Conservation (phyloP, 345 rosid species). For the Sonneratia alba region DNA sequence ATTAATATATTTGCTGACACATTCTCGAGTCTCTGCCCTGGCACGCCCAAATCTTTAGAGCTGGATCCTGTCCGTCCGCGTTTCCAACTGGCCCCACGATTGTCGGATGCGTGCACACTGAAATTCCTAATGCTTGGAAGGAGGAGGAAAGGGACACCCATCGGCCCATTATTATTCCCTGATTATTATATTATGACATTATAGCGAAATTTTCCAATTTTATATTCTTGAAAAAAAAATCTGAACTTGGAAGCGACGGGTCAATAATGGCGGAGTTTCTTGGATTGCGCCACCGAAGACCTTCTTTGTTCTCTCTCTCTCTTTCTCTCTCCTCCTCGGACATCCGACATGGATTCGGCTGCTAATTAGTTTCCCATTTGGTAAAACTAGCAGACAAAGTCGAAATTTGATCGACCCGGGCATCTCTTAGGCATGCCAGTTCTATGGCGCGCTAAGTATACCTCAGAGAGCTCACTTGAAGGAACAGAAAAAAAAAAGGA, state of each 20-base stretch:
- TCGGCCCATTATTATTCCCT: constrained; percentile 8
- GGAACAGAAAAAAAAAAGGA: too few relatives aligned
- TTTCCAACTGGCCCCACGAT: neutral
- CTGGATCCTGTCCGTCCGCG: constrained; percentile 6
- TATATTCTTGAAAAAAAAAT: neutral
- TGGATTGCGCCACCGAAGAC: constrained; percentile 22
- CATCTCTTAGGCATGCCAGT: too few relatives aligned
- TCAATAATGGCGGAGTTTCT: constrained; percentile 53
- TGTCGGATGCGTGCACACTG: neutral
- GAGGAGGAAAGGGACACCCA: neutral
- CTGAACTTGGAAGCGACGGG: constrained; percentile 1
- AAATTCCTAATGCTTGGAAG: constrained; percentile 4
- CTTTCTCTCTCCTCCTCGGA: constrained; percentile 16
- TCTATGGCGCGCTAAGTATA: too few relatives aligned
- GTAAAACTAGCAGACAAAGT: too few relatives aligned
- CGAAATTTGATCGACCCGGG: too few relatives aligned
- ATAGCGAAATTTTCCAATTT: neutral
- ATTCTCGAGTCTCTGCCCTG: neutral
- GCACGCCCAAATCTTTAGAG: constrained; percentile 10
- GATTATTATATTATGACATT: neutral
- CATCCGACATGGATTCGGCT: neutral
- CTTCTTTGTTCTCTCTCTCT: too few relatives aligned
- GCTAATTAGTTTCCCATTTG: too few relatives aligned
- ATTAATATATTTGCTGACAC: neutral
- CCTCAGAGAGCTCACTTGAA: too few relatives aligned